A percentile compares a stretch with the other conserved stretches of the same genome.
Evolutionary conservation across 352 stramenopile species (phyloP).

Genomic region (Elongisporangium anandrum): DNA sequence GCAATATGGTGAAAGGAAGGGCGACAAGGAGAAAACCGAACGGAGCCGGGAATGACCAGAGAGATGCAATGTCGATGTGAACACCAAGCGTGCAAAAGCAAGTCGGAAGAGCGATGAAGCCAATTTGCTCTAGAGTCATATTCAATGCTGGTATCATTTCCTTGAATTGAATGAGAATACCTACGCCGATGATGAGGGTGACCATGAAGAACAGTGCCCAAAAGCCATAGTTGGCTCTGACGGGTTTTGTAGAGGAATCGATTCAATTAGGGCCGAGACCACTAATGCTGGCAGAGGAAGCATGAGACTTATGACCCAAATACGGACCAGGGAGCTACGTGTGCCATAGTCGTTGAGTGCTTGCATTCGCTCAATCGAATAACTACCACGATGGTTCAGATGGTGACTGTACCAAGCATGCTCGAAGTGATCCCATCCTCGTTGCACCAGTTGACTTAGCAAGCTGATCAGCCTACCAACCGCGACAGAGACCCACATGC

Average conservation of each 20-base stretch:
- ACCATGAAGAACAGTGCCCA: constrained; percentile 9
- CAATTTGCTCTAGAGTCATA: too few species aligned
- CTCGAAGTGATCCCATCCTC: not conserved
- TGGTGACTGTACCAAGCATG: constrained; percentile 14
- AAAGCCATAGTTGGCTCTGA: constrained; percentile 14
- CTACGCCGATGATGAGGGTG: not conserved
- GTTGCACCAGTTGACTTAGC: too few species aligned
- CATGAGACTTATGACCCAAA: constrained; percentile 9
- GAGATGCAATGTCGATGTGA: not conserved
- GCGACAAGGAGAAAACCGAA: not conserved
- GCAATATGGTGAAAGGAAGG: too few species aligned
- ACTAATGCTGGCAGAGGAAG: constrained; percentile 7
- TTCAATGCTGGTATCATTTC: too few species aligned
- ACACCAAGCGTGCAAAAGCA: too few species aligned
- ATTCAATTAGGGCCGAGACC: not conserved
- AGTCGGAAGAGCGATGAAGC: not conserved
- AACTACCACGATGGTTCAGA: constrained; percentile 25
- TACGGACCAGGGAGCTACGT: constrained; percentile 6
- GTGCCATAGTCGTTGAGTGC: constrained; percentile 23
- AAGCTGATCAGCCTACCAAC: too few species aligned
- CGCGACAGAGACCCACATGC: too few species aligned
- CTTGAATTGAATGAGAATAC: too few species aligned
- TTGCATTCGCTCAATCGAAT: constrained; percentile 25
- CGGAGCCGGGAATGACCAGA: constrained; percentile 17
- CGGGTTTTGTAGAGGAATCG: constrained; percentile 11